phyloP scores from a whole-genome alignment of 2,329 filamentous ascomycete species.

The Rutstroemia sp. region DNA sequence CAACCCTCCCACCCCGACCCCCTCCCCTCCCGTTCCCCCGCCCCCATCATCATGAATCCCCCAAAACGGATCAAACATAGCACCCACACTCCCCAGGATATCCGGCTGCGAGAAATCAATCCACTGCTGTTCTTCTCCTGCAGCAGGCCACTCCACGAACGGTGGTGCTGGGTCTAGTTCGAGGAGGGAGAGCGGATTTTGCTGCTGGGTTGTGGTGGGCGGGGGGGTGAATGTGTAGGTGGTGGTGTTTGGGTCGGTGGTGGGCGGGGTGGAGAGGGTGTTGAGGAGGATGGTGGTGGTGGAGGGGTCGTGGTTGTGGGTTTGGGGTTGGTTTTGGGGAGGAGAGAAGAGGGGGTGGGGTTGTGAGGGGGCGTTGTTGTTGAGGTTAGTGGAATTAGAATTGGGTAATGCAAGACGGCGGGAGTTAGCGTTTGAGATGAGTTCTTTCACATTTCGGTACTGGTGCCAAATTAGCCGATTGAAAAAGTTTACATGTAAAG shows the following conservation, averaged over 20 bases:
- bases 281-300: not conserved
- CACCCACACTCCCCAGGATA: not conserved
- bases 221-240: not conserved
- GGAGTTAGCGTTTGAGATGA: not conserved
- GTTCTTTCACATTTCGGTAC: conserved; percentile 5
- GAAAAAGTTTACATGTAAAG: no score
- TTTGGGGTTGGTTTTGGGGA: not conserved
- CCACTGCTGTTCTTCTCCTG: not conserved
- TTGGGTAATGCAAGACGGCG: no score
- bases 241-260: not conserved
- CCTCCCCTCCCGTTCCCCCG: not conserved
- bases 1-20: not conserved
- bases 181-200: not conserved
- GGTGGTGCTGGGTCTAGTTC: not conserved
- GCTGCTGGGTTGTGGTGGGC: not conserved
- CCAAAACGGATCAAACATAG: not conserved
- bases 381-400: no score
- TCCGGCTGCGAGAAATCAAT: not conserved
- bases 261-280: not conserved
- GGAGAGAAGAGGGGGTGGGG: no score
- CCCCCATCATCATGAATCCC: not conserved
- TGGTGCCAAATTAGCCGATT: not conserved
- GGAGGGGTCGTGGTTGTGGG: not conserved
- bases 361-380: no score
- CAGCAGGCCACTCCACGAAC: not conserved